These are phyloP conservation scores for Fistulifera pelliculosa DNA, from an alignment of 108 stramenopile species.

Conservation along the genomic window DNA sequence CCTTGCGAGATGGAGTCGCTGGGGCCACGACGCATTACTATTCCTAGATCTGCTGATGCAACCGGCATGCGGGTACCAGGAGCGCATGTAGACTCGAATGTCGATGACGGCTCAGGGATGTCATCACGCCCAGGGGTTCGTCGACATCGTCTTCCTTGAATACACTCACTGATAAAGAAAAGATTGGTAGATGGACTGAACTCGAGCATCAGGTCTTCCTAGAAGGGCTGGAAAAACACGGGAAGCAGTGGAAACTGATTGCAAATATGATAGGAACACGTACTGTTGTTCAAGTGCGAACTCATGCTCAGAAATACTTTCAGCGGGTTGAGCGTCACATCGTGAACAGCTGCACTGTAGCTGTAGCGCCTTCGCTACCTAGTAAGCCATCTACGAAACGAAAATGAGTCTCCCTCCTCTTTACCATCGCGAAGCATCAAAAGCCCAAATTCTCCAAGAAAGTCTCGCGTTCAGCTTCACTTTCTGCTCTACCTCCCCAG, in stretches of 20 bases:
- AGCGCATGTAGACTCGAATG: too few species aligned
- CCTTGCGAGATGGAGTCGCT: too few species aligned
- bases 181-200: slow-evolving; percentile 71
- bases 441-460: not conserved
- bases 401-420: slow-evolving; percentile 4
- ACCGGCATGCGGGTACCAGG: too few species aligned
- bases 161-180: slow-evolving; percentile 6
- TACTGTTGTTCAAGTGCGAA: slow-evolving; percentile 72
- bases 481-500: not conserved
- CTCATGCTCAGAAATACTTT: slow-evolving; percentile 87
- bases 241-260: slow-evolving; percentile 74
- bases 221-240: slow-evolving; percentile 56
- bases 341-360: not conserved
- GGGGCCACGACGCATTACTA: too few species aligned
- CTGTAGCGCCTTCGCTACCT: not conserved
- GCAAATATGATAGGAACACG: slow-evolving; percentile 53
- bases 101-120: too few species aligned
- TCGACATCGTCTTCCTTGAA: too few species aligned
- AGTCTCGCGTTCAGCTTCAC: not conserved
- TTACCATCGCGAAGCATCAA: slow-evolving; percentile 5
- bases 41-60: too few species aligned
- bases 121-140: too few species aligned
- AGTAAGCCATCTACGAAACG: slow-evolving; percentile 1
- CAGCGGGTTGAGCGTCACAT: slow-evolving; percentile 30
- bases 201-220: slow-evolving; percentile 68